Percentiles rank a stretch among this genome's conserved stretches.
Evolutionary conservation across 2,329 filamentous ascomycete species (phyloP).

Genomic region (Neonectria punicea): DNA sequence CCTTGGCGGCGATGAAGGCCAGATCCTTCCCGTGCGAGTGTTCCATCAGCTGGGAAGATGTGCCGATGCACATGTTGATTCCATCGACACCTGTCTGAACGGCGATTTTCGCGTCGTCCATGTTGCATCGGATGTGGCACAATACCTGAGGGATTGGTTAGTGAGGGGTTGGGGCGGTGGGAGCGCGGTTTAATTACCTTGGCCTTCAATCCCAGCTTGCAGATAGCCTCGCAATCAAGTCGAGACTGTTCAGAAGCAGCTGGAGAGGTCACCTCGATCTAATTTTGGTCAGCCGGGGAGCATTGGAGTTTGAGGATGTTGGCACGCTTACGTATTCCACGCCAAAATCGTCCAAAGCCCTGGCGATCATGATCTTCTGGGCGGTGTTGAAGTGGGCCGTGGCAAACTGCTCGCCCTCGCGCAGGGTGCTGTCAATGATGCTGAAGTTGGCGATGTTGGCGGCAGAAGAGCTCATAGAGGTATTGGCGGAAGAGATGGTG

Average conservation of each 20-base stretch:
- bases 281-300: conserved; percentile 27
- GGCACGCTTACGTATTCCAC: background rate
- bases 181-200: conserved; percentile 54
- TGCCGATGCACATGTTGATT: conserved; percentile 82
- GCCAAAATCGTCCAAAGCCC: background rate
- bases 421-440: conserved; percentile 41
- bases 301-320: conserved; percentile 31
- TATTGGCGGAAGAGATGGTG: background rate
- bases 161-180: conserved; percentile 55
- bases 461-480: conserved; percentile 19
- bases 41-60: conserved; percentile 83
- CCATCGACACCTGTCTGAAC: conserved; percentile 78
- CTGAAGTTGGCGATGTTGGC: conserved; percentile 36
- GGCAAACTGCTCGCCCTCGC: conserved; percentile 57
- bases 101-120: conserved; percentile 73
- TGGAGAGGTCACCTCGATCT: conserved; percentile 81
- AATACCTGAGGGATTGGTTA: conserved; percentile 16
- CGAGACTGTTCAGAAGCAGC: conserved; percentile 88
- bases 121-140: conserved; percentile 45
- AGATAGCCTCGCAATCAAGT: conserved; percentile 88
- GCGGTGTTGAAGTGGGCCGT: conserved; percentile 81
- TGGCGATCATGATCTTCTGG: conserved; percentile 35
- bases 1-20: conserved; percentile 79
- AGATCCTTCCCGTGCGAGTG: conserved; percentile 93
- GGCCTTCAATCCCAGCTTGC: conserved; percentile 89